A percentile compares a stretch with the other conserved stretches of the same genome.
These are phyloP conservation scores for Osmanthus fragrans DNA, from an alignment of 257 asterid species.

Conservation along the genomic window DNA sequence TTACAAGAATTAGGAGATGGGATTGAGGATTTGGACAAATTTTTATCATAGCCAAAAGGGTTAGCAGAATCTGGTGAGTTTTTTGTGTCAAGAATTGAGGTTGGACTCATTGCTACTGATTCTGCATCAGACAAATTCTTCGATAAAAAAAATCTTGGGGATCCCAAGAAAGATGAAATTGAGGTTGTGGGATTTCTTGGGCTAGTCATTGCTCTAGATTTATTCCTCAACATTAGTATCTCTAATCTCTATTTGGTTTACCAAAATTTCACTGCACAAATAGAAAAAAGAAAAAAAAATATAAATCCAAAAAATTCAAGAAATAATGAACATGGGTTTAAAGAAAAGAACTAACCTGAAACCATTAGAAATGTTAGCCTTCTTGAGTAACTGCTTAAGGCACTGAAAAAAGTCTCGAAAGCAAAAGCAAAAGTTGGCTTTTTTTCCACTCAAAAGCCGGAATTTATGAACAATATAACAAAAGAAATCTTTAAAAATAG, in stretches of 20 bases:
- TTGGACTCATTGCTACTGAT: slow-evolving; percentile 51
- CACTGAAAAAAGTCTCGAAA: slow-evolving; percentile 28
- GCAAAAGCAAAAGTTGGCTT: slow-evolving; percentile 30
- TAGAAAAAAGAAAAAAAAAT: neutral
- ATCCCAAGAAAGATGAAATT: slow-evolving; percentile 56
- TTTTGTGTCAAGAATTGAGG: slow-evolving; percentile 67
- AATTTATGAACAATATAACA: slow-evolving; percentile 18
- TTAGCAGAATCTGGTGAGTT: slow-evolving; percentile 41
- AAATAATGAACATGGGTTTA: neutral
- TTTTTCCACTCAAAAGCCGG: slow-evolving; percentile 20
- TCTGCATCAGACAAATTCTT: slow-evolving; percentile 43
- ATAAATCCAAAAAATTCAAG: slow-evolving; percentile 5
- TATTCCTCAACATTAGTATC: slow-evolving; percentile 58
- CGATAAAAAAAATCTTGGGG: slow-evolving; percentile 65
- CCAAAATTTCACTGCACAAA: slow-evolving; percentile 25
- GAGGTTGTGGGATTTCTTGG: slow-evolving; percentile 47
- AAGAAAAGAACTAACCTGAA: slow-evolving; percentile 36
- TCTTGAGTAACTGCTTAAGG: slow-evolving; percentile 33
- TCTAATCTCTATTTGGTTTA: slow-evolving; percentile 2
- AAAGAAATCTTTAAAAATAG: slow-evolving; percentile 15
- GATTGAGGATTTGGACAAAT: slow-evolving; percentile 4
- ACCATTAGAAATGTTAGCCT: slow-evolving; percentile 23
- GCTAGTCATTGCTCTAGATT: slow-evolving; percentile 69
- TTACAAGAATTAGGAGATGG: slow-evolving; percentile 22
- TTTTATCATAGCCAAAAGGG: slow-evolving; percentile 50